Evolutionary conservation across 495 filamentous ascomycete genomes (phyloP).

Genomic region (Xylaria venustula): DNA sequence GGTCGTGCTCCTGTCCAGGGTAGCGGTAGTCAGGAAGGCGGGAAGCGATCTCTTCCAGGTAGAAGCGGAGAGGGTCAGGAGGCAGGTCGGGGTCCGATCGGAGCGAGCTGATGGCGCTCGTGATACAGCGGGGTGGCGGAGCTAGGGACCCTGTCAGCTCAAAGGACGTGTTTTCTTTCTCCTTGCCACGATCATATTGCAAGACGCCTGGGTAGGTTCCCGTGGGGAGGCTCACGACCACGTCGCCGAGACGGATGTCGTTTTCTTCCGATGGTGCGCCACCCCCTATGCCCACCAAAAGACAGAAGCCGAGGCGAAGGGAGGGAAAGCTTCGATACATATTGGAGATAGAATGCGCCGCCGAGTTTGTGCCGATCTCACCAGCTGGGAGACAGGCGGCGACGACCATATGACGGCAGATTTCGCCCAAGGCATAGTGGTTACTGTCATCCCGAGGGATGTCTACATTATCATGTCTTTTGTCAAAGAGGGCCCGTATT

Average conservation of each 20-base stretch:
- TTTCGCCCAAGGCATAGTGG: neutral
- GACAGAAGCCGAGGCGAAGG: constrained; percentile 27
- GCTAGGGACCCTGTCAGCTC: neutral
- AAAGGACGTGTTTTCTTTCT: neutral
- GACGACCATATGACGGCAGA: neutral
- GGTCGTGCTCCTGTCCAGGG: no score
- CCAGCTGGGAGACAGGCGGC: neutral
- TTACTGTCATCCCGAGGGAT: no score
- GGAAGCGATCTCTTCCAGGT: no score
- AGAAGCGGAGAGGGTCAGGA: no score
- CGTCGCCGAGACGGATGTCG: constrained; percentile 45
- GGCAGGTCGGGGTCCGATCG: constrained; percentile 21
- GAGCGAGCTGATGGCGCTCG: constrained; percentile 4
- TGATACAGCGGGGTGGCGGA: neutral
- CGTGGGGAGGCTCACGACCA: constrained; percentile 38
- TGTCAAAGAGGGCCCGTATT: neutral
- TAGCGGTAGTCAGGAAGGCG: no score
- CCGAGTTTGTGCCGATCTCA: neutral
- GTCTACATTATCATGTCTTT: neutral
- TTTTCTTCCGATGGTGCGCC: constrained; percentile 33
- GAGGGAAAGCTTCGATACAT: neutral
- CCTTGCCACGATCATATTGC: constrained; percentile 36
- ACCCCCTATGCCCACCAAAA: constrained; percentile 51
- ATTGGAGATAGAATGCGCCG: neutral
- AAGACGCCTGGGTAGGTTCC: constrained; percentile 28